Base-by-base conservation (phyloP, 2,329 filamentous ascomycete genomes). In the Fusarium foetens region DNA sequence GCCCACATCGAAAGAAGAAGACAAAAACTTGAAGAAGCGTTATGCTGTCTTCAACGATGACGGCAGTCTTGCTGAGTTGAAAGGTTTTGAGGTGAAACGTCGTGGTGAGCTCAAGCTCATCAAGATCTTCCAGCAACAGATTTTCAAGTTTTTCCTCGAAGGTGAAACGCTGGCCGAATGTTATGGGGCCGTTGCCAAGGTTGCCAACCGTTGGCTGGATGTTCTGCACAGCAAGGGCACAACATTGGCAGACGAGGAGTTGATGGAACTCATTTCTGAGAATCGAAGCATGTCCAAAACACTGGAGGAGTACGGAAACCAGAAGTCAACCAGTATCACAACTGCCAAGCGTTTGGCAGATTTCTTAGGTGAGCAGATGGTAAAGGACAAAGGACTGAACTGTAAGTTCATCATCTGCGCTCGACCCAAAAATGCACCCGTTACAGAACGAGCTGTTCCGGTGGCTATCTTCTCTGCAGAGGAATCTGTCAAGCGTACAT, bases 41-140 rank as follows among this genome's bases (percentile, higher is more conserved):
- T 99, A 99, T 80, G 96, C 97, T 43, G 96, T 99, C 8, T 99
- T 99, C 88, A 99, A 99, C 78, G 93, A 98, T 70, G 96, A 99
- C 77, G 96, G 97, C 42, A 97, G 92, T 81, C 86, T 99, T 58
- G 96, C 96, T 19, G 96, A 99, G 80, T 82, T 99, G 79, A 99
- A 99, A 79, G 96, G 96, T 10, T 99, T 99, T 79, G 96, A 99
- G 79, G 91, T 99, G 73, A 99, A 99, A 86, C 92, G 96, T 80
- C 90, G 96, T 89, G 96, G 96, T 86, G 96, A 99, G 84, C 85
- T 99, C 75, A 99, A 99, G 84, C 91, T 99, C 75, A 99, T 99
- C 88, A 99, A 99, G 83, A 99, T 98, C 79, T 99, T 99, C 81
- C 96, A 99, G 81, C 94, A 96, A 67, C 96, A 99, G 79, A 97